Percentiles rank a stretch among this genome's conserved stretches.
Conservation (phyloP, 2,329 filamentous ascomycete species). For the Fusarium sp. region DNA sequence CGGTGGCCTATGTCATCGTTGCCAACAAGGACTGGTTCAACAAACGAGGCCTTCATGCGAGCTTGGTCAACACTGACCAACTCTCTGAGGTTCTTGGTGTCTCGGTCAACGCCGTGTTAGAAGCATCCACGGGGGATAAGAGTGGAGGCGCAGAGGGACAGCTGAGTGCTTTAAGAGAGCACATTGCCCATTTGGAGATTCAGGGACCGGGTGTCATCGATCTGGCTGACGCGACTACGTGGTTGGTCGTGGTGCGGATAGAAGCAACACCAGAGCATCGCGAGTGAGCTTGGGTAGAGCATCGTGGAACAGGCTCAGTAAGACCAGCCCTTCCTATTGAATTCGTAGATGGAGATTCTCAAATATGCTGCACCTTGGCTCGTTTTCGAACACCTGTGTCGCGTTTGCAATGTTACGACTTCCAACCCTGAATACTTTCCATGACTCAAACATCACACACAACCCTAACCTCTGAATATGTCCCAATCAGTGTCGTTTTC, state of each 20-base stretch:
- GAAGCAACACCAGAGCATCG: not conserved
- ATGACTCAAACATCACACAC: not conserved
- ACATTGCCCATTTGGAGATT: slow-evolving; percentile 48
- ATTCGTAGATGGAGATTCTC: no score
- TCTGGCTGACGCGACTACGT: slow-evolving; percentile 47
- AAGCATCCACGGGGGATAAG: slow-evolving; percentile 46
- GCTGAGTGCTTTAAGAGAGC: slow-evolving; percentile 41
- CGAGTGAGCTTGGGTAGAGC: not conserved
- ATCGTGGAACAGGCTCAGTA: not conserved
- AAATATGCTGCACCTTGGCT: not conserved
- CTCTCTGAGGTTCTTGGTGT: slow-evolving; percentile 45
- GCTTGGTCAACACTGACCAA: slow-evolving; percentile 50
- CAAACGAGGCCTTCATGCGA: slow-evolving; percentile 52
- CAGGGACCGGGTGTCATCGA: slow-evolving; percentile 40
- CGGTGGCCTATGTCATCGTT: slow-evolving; percentile 54
- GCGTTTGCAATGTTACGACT: not conserved
- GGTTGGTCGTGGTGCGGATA: slow-evolving; percentile 49
- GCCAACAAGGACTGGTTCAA: slow-evolving; percentile 59
- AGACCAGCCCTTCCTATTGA: not conserved
- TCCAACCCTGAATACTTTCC: not conserved
- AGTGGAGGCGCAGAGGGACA: slow-evolving; percentile 32
- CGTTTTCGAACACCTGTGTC: not conserved
- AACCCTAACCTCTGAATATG: not conserved
- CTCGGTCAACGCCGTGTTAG: slow-evolving; percentile 55
- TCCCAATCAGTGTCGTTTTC: not conserved